Evolutionary conservation across 306 rosid genomes (phyloP).

Genomic region (Lathyrus sativus): DNA sequence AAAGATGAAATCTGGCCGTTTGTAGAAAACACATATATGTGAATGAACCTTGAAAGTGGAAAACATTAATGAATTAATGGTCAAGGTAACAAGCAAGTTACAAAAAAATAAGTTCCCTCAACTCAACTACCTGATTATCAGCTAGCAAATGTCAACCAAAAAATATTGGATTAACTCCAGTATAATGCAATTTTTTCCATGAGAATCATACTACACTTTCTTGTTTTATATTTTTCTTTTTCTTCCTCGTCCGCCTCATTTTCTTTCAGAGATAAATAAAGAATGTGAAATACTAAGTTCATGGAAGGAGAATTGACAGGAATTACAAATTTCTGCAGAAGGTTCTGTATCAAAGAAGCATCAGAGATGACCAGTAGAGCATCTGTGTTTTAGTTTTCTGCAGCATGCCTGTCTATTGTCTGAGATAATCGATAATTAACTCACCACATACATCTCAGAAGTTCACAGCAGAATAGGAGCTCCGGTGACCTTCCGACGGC

Average conservation of each 20-base stretch:
- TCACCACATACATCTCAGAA: conserved; percentile 59
- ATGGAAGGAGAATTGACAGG: conserved; percentile 36
- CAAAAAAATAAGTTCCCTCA: conserved; percentile 14
- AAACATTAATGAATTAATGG: conserved; percentile 30
- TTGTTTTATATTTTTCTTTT: conserved; percentile 14
- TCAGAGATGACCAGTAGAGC: conserved; percentile 33
- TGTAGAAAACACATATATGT: not conserved
- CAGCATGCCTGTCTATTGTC: conserved; percentile 37
- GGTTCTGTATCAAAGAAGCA: conserved; percentile 34
- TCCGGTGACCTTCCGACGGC: conserved; percentile 73
- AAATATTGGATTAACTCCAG: conserved; percentile 35
- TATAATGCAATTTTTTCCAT: conserved; percentile 12
- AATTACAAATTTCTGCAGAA: conserved; percentile 38
- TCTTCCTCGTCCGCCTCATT: conserved; percentile 21
- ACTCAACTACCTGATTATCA: conserved; percentile 28
- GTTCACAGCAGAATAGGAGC: conserved; percentile 78
- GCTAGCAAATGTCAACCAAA: conserved; percentile 35
- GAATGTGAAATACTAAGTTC: conserved; percentile 32
- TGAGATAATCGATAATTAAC: conserved; percentile 36
- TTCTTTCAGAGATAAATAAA: conserved; percentile 14
- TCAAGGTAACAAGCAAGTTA: conserved; percentile 25
- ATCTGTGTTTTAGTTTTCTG: conserved; percentile 37
- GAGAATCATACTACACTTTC: conserved; percentile 21
- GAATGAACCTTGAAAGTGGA: conserved; percentile 10
- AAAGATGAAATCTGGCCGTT: not conserved